Conservation (phyloP, 805 yeast species). For the Priceomyces fermenticarens region DNA sequence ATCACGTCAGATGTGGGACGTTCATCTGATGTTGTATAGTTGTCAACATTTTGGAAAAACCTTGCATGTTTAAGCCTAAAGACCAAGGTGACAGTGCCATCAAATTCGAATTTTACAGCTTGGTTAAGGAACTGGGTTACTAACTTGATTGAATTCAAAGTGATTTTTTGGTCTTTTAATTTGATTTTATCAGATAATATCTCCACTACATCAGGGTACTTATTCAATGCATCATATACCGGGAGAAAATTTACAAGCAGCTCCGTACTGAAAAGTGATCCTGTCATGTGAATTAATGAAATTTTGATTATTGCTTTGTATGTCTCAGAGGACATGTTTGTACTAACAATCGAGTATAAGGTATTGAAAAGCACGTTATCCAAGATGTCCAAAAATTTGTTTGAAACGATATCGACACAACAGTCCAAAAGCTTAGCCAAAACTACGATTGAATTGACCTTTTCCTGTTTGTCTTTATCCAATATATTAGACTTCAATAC, state of each 20-base stretch:
- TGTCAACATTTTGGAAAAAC: constrained; percentile 43
- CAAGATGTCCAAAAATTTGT: constrained; percentile 30
- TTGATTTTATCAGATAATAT: constrained; percentile 41
- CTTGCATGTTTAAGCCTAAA: constrained; percentile 47
- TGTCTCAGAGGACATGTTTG: constrained; percentile 43
- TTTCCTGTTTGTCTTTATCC: constrained; percentile 48
- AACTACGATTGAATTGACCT: constrained; percentile 51
- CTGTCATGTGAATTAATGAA: constrained; percentile 40
- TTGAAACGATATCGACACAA: constrained; percentile 38
- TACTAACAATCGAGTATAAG: constrained; percentile 38
- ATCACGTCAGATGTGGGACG: constrained; percentile 27
- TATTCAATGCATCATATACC: constrained; percentile 34
- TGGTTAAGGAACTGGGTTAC: constrained; percentile 43
- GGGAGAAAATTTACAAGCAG: constrained; percentile 34
- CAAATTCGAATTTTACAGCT: constrained; percentile 40
- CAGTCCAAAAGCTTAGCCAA: constrained; percentile 51
- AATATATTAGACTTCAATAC: constrained; percentile 41
- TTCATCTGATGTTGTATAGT: constrained; percentile 38
- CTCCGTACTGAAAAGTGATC: constrained; percentile 38
- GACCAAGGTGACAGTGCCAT: constrained; percentile 42
- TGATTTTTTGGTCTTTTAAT: constrained; percentile 43
- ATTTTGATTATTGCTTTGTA: constrained; percentile 45
- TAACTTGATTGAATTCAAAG: constrained; percentile 42
- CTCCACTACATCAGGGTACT: constrained; percentile 39
- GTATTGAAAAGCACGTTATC: constrained; percentile 40